These are phyloP conservation scores for Colletotrichum magnum DNA, from an alignment of 2,329 filamentous ascomycete species.

Conservation along the genomic window DNA sequence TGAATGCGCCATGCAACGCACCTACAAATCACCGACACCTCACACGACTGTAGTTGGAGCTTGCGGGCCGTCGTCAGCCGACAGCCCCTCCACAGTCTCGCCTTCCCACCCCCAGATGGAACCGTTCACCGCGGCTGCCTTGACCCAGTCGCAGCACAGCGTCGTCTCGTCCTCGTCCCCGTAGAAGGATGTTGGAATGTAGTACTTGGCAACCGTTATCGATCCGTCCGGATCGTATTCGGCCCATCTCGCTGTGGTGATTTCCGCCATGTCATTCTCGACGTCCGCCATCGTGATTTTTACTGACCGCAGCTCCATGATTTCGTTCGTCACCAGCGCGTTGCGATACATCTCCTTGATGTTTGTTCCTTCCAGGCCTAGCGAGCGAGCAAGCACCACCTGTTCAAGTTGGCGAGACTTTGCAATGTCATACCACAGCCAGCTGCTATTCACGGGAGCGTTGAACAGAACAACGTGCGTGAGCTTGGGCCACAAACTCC, in stretches of 20 bases:
- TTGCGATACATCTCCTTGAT: conserved; percentile 58
- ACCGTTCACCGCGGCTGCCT: conserved; percentile 56
- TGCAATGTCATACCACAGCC: conserved; percentile 57
- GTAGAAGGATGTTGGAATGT: conserved; percentile 56
- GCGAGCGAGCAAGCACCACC: conserved; percentile 58
- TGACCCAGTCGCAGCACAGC: conserved; percentile 58
- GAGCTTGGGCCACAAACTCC: conserved; percentile 60
- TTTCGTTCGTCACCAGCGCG: conserved; percentile 47
- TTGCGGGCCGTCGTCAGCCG: neutral
- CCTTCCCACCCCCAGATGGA: conserved; percentile 54
- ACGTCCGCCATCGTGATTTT: conserved; percentile 40
- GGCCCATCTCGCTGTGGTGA: conserved; percentile 49
- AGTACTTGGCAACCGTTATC: conserved; percentile 56
- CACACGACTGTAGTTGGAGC: too few relatives aligned
- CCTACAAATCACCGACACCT: too few relatives aligned
- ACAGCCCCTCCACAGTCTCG: conserved; percentile 2
- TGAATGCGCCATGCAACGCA: too few relatives aligned
- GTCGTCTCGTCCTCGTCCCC: conserved; percentile 53
- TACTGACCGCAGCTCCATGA: conserved; percentile 46
- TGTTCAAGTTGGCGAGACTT: conserved; percentile 54
- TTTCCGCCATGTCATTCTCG: conserved; percentile 37
- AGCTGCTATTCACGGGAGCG: conserved; percentile 52
- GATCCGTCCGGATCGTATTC: conserved; percentile 52
- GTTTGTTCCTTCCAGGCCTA: conserved; percentile 50
- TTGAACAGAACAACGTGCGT: conserved; percentile 60